Percentiles rank a stretch among this genome's conserved stretches.
phyloP scores from a whole-genome alignment of 192 early-diverging fungal genomes.

The Rhizophlyctis rosea region DNA sequence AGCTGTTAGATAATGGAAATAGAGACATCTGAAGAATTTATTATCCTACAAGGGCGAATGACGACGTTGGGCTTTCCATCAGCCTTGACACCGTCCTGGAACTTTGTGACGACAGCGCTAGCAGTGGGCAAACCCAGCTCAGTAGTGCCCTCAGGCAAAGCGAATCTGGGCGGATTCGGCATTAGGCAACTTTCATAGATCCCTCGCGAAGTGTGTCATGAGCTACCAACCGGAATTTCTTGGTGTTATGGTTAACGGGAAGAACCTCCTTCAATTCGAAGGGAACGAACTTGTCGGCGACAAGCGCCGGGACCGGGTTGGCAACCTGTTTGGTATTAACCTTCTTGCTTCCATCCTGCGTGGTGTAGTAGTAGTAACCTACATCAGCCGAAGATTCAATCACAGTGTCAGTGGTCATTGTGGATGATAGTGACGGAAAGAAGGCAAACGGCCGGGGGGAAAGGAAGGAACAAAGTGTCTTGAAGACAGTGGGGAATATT shows the following conservation, averaged over 20 bases:
- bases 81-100: conserved; percentile 43
- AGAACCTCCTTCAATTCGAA: conserved; percentile 52
- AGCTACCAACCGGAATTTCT: conserved; percentile 30
- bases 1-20: too few species aligned
- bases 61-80: conserved; percentile 54
- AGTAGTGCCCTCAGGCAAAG: conserved; percentile 58
- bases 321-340: too few species aligned
- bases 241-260: conserved; percentile 71
- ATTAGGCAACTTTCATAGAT: neutral
- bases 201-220: neutral
- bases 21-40: too few species aligned
- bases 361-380: too few species aligned
- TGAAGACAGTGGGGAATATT: too few species aligned
- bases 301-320: conserved; percentile 28
- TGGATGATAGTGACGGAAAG: too few species aligned
- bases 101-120: conserved; percentile 79
- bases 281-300: conserved; percentile 50
- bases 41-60: conserved; percentile 65
- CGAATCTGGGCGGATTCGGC: conserved; percentile 58
- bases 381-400: too few species aligned
- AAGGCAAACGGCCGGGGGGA: too few species aligned
- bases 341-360: too few species aligned
- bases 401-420: too few species aligned
- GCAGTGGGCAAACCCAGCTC: conserved; percentile 68
- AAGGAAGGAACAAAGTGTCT: too few species aligned